Conservation (phyloP, 2,329 filamentous ascomycete genomes). For the Cadophora gregata region DNA sequence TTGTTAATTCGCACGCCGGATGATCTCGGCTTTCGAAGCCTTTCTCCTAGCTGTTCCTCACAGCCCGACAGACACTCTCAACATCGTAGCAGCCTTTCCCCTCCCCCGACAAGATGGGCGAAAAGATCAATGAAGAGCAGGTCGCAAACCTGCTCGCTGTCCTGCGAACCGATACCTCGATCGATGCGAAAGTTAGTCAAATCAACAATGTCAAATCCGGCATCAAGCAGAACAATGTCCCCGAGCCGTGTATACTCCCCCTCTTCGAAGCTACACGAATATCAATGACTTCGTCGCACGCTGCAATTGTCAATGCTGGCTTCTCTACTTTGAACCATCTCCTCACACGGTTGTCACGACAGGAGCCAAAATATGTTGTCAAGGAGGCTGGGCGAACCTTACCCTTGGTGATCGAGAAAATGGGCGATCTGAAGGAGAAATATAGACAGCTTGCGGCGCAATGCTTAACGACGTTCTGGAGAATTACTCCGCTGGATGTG, state of each 20-base stretch:
- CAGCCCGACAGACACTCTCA: constrained; percentile 12
- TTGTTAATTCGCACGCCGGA: neutral
- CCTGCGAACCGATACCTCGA: constrained; percentile 65
- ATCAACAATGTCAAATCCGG: constrained; percentile 81
- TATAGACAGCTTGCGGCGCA: constrained; percentile 76
- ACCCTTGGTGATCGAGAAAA: constrained; percentile 78
- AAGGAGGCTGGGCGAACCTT: constrained; percentile 75
- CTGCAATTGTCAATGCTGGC: constrained; percentile 78
- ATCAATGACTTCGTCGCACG: constrained; percentile 78
- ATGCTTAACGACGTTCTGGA: constrained; percentile 79
- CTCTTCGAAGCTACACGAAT: constrained; percentile 84
- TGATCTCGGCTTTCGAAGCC: no score
- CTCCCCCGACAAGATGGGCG: constrained; percentile 49
- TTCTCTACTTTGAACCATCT: constrained; percentile 90
- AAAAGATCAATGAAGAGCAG: constrained; percentile 64
- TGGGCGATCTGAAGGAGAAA: constrained; percentile 89
- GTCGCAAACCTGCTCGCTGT: constrained; percentile 59
- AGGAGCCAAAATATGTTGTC: constrained; percentile 76
- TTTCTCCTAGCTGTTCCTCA: neutral
- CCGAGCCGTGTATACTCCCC: constrained; percentile 70
- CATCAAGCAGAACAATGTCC: constrained; percentile 93
- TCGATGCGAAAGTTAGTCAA: constrained; percentile 73
- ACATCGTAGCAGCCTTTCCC: constrained; percentile 16
- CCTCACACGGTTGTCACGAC: constrained; percentile 82
- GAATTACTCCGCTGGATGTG: constrained; percentile 71